Conservation (phyloP, 225 moss, liverwort and hornwort species). For the Climacium dendroides region DNA sequence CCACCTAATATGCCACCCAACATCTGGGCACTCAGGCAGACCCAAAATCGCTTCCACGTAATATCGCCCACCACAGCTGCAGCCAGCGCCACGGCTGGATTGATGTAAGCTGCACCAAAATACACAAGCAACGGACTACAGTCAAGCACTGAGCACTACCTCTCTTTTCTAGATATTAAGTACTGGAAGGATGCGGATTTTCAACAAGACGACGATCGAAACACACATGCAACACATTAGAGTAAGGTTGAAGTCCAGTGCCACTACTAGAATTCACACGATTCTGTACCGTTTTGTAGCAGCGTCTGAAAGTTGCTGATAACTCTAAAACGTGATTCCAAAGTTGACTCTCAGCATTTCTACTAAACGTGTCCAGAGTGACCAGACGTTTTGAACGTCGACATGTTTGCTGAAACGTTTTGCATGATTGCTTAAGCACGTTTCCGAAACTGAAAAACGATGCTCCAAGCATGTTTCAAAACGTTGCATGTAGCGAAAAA, state of each 20-base stretch:
- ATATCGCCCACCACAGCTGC: constrained; percentile 29
- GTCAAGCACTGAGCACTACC: not conserved
- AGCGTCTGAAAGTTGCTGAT: not conserved
- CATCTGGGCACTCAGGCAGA: constrained; percentile 25
- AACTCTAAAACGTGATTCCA: not conserved
- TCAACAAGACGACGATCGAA: not conserved
- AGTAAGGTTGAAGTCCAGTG: not conserved
- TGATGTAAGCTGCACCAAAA: constrained; percentile 11
- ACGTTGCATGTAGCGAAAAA: not conserved
- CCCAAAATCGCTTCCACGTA: constrained; percentile 3
- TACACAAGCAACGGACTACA: not conserved
- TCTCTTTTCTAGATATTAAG: not conserved
- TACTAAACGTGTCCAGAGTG: not conserved
- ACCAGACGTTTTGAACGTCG: not conserved
- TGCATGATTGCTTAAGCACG: not conserved
- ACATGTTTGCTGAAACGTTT: not conserved
- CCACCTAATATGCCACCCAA: constrained; percentile 26
- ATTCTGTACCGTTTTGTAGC: not conserved
- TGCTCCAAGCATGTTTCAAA: not conserved
- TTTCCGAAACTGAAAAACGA: not conserved
- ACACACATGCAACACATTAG: not conserved
- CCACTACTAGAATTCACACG: not conserved
- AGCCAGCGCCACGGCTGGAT: constrained; percentile 30
- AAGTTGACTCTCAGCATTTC: not conserved
- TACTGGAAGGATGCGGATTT: not conserved